These are phyloP conservation scores for Raphidocelis subcapitata DNA, from an alignment of 139 green algal genomes.

Conservation along the genomic window DNA sequence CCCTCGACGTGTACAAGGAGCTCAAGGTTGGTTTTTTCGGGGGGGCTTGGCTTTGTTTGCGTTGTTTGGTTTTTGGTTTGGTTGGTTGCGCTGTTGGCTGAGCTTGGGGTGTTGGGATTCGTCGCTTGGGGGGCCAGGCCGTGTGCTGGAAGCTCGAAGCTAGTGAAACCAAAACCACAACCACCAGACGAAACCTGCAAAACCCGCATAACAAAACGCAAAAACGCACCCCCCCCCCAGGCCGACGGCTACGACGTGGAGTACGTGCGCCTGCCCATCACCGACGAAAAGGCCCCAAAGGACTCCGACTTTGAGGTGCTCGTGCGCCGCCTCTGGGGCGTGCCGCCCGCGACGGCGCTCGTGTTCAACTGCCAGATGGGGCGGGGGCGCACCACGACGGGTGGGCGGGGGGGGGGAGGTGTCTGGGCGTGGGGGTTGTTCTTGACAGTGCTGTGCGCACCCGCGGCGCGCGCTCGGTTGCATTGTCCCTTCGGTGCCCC, in stretches of 20 bases:
- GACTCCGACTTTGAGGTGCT: conserved; percentile 69
- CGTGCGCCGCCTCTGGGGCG: conserved; percentile 63
- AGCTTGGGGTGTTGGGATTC: too few relatives aligned
- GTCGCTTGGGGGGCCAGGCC: too few relatives aligned
- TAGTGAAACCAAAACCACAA: too few relatives aligned
- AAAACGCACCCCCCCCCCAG: too few relatives aligned
- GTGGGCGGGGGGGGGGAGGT: background rate
- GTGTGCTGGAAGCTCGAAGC: too few relatives aligned
- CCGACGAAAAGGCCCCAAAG: conserved; percentile 96
- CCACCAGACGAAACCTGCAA: too few relatives aligned
- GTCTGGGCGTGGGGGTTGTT: too few relatives aligned
- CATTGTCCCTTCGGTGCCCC: too few relatives aligned
- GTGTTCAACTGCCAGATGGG: conserved; percentile 99
- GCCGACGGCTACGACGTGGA: conserved; percentile 74
- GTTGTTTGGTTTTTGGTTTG: conserved; percentile 25
- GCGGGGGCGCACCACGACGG: conserved; percentile 84
- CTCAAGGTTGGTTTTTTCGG: conserved; percentile 53
- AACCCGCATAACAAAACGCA: too few relatives aligned
- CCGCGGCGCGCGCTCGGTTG: too few relatives aligned
- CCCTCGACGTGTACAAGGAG: conserved; percentile 79
- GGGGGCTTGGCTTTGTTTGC: conserved; percentile 22
- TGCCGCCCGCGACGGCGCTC: conserved; percentile 58
- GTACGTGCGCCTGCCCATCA: conserved; percentile 91
- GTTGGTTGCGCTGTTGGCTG: too few relatives aligned
- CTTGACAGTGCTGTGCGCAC: too few relatives aligned